phyloP scores from a whole-genome alignment of 345 rosid species.

The Euclidium syriacum region DNA sequence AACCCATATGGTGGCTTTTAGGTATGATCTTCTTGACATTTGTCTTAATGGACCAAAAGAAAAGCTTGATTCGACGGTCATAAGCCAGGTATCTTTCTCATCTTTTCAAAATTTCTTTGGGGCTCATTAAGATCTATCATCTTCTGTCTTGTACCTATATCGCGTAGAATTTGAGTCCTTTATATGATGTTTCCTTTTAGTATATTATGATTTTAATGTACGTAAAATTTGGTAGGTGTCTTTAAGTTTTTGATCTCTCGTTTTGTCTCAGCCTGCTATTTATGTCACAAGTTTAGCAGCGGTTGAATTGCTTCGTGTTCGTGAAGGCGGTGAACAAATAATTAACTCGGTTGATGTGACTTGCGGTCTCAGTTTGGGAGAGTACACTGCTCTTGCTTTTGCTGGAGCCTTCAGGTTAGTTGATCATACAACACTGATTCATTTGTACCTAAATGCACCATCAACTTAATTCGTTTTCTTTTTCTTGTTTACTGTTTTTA shows the following conservation, averaged over 20 bases:
- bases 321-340: slow-evolving; percentile 81
- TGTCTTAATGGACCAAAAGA: slow-evolving; percentile 92
- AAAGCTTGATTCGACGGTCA: slow-evolving; percentile 87
- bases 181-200: background rate
- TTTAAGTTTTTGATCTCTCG: slow-evolving; percentile 1
- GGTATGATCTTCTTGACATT: slow-evolving; percentile 91
- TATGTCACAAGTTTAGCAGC: slow-evolving; percentile 99
- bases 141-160: background rate
- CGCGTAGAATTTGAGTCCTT: background rate
- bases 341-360: slow-evolving; percentile 91
- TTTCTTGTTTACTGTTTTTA: slow-evolving; percentile 15
- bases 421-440: background rate
- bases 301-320: slow-evolving; percentile 78
- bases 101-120: background rate
- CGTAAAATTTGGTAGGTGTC: background rate
- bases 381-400: slow-evolving; percentile 94
- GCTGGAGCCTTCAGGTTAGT: slow-evolving; percentile 90
- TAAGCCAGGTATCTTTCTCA: slow-evolving; percentile 71
- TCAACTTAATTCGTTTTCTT: background rate
- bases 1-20: slow-evolving; percentile 28
- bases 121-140: background rate
- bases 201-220: background rate
- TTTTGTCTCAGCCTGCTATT: slow-evolving; percentile 86
- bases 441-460: background rate
- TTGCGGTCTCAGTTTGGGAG: slow-evolving; percentile 97